A percentile compares a stretch with the other conserved stretches of the same genome.
These are phyloP conservation scores for Licmophora abbreviata DNA, from an alignment of 108 stramenopile species.

Conservation along the genomic window DNA sequence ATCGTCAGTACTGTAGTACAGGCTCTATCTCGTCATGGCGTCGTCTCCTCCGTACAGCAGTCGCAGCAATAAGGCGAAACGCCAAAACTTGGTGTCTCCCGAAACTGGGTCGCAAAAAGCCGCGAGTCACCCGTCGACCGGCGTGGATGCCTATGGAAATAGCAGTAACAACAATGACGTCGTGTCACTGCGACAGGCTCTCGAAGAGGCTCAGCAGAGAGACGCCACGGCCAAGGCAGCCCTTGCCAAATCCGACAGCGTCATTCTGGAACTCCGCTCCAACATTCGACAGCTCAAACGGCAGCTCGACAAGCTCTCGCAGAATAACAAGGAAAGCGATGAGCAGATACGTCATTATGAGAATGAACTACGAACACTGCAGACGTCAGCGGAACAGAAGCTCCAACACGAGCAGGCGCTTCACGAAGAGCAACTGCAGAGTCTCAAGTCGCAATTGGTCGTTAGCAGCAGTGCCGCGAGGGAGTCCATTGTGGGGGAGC, in stretches of 20 bases:
- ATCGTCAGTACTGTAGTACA: no score
- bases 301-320: slow-evolving; percentile 20
- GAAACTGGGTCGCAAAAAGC: no score
- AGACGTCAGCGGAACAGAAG: background rate
- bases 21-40: no score
- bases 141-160: no score
- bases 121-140: no score
- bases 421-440: background rate
- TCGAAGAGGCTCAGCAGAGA: slow-evolving; percentile 21
- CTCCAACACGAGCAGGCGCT: slow-evolving; percentile 3
- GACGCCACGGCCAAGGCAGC: slow-evolving; percentile 30
- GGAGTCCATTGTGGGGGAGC: slow-evolving; percentile 28
- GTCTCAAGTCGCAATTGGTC: slow-evolving; percentile 2
- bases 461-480: slow-evolving; percentile 4
- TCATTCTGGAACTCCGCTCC: slow-evolving; percentile 40
- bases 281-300: slow-evolving; percentile 28
- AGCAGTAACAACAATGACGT: no score
- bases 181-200: slow-evolving; percentile 18
- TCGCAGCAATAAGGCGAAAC: no score
- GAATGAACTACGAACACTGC: slow-evolving; percentile 1
- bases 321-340: slow-evolving; percentile 1
- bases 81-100: no score
- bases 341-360: background rate
- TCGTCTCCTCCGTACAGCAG: no score
- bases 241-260: slow-evolving; percentile 36